These are phyloP conservation scores for Paramecium pentaurelia DNA, from an alignment of 73 alveolate species.

Conservation along the genomic window DNA sequence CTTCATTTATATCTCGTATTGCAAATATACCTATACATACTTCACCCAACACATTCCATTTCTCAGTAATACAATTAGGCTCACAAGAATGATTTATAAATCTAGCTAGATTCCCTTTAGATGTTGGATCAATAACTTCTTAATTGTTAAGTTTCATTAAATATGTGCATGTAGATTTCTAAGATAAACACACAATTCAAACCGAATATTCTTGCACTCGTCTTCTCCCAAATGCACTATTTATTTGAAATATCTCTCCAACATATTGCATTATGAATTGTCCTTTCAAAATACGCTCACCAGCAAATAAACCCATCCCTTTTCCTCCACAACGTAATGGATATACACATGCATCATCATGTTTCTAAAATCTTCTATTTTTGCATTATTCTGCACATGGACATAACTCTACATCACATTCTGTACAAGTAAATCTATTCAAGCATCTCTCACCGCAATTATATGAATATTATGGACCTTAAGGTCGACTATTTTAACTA, in stretches of 20 bases:
- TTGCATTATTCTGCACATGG: slow-evolving; percentile 88
- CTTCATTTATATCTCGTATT: slow-evolving; percentile 86
- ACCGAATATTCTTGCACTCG: slow-evolving; percentile 85
- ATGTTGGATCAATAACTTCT: slow-evolving; percentile 98
- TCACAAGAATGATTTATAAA: slow-evolving; percentile 98
- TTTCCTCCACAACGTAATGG: slow-evolving; percentile 93
- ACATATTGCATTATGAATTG: slow-evolving; percentile 94
- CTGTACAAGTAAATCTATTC: slow-evolving; percentile 86
- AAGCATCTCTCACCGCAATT: slow-evolving; percentile 93
- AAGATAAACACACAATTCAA: slow-evolving; percentile 9
- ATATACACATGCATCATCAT: slow-evolving; percentile 93
- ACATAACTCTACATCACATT: slow-evolving; percentile 86
- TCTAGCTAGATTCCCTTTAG: slow-evolving; percentile 96
- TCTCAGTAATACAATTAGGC: slow-evolving; percentile 97
- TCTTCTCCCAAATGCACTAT: slow-evolving; percentile 85
- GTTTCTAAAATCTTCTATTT: slow-evolving; percentile 90
- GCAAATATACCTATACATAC: slow-evolving; percentile 98
- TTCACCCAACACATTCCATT: slow-evolving; percentile 97
- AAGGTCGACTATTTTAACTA: neutral
- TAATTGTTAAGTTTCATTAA: slow-evolving; percentile 87
- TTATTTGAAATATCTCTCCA: slow-evolving; percentile 94
- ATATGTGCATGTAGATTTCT: slow-evolving; percentile 87
- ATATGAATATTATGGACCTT: slow-evolving; percentile 51
- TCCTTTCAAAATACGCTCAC: slow-evolving; percentile 89
- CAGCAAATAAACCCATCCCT: slow-evolving; percentile 97